Base-by-base conservation (phyloP, 345 rosid species). In the Corchorus olitorius region DNA sequence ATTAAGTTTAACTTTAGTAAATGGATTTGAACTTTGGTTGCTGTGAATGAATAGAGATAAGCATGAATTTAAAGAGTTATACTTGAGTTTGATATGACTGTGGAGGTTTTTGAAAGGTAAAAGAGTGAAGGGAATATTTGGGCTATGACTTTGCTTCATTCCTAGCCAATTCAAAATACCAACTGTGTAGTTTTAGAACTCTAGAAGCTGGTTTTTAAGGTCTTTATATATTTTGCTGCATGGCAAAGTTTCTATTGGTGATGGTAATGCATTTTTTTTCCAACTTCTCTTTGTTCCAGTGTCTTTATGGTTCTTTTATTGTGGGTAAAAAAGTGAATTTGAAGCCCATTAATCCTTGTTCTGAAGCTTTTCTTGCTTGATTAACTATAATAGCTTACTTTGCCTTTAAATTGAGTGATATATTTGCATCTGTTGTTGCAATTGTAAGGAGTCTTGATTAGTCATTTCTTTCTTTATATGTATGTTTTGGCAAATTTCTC, bases 391-490 rank as follows among this genome's bases (percentile, higher is more conserved):
- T 10, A 22, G 15, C 63, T 71, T 55, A 35, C 35, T 37, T 54
- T 54, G 35, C 7, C 27, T 17, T 17, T 37, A 7, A 35, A 37
- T 17, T n/a, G 5, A 37, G 12, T 37, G 27, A 37, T 54, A 37
- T 54, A 9, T 16, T 53, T 53, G 60, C 37, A 71, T 11, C 3
- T 54, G 5, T 35, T 22, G 34, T 39, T n/a, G 59, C 27, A 17
- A 37, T 33, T n/a, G 50, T 37, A 35, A 72, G 19, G 35, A 22
- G 53, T 72, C 37, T 72, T 72, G 53, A 58, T 72, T 72, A 43
- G 6, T 43, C 52, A 55, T 58, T 33, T 27, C 49, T 69, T 49
- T 22, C 20, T 10, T 13, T 41, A 17, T 37, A 20, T 72, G 22
- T 41, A 8, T 41, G 58, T 5, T 72, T 72, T 27, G 55, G 41